phyloP scores from a whole-genome alignment of 495 filamentous ascomycete genomes.

The Penicillium soppii region DNA sequence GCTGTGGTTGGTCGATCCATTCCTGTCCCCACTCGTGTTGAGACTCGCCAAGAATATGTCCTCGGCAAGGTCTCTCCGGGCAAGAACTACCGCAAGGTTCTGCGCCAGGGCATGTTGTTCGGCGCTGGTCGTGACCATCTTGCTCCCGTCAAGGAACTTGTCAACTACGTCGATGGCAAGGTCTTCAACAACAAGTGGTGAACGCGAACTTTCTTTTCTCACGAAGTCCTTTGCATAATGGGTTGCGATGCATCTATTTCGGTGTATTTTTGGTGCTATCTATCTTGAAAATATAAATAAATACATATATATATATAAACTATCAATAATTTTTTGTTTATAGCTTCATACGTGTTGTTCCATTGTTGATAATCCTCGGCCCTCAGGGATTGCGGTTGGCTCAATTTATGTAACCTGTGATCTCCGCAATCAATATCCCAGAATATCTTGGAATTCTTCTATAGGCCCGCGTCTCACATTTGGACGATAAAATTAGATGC shows the following conservation, averaged over 20 bases:
- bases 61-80: conserved; percentile 54
- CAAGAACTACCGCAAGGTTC: conserved; percentile 51
- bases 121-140: conserved; percentile 44
- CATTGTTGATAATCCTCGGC: no score
- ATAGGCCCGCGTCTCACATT: no score
- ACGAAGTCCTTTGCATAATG: conserved; percentile 1
- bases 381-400: no score
- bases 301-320: no score
- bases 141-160: conserved; percentile 47
- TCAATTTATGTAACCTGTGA: no score
- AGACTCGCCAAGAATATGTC: conserved; percentile 47
- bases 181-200: conserved; percentile 49
- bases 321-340: no score
- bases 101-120: conserved; percentile 50
- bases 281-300: not conserved
- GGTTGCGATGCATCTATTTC: conserved; percentile 1
- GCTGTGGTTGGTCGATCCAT: conserved; percentile 50
- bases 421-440: no score
- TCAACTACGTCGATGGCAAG: conserved; percentile 45
- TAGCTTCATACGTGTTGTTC: no score
- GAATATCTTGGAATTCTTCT: no score
- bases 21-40: conserved; percentile 51
- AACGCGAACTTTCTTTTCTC: not conserved
- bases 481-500: no score
- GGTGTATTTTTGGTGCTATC: not conserved